Base-by-base conservation (phyloP, 768 basidiomycete genomes). In the Tricholoma furcatifolium region DNA sequence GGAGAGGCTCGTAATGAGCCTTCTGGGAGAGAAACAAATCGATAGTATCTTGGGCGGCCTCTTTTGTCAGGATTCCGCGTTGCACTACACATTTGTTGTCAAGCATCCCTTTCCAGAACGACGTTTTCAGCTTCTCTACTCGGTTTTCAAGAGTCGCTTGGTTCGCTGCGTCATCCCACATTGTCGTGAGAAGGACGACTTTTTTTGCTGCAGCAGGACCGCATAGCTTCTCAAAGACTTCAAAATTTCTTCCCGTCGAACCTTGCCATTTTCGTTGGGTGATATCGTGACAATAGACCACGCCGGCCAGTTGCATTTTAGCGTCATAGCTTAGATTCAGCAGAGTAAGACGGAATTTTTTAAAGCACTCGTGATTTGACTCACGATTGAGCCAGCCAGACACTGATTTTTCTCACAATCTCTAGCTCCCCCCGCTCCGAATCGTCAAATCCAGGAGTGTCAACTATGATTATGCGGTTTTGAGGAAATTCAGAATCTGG, bases 171-270 rank as follows among this genome's bases (percentile, higher is more conserved):
- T 45, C 63, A 14, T 60, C 63, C 74, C 73, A 75, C 67, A 70
- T 72, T 1, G 69, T 74, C 1, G 73, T 75, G n/a, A 68, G 60
- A 12, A 76, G 54, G 17, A 66, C 56, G 4, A 70, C 61, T 17
- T 70, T 70, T 32, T 15, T 57, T 23, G 69, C 47, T 6, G 65
- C 59, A 3, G 55, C 18, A 9, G 60, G 30, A 4, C 74, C 74
- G 36, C 75, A 76, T 15, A 76, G 51, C 21, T 62, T 58, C 21
- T 61, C 55, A 51, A 75, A 72, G 56, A 72, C 51, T 15, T 58
- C 53, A 43, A 74, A 65, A 51, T 36, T 38, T n/a, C 14, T 36
- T 6, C 34, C 27, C 24, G 20, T 36, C 23, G 50, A 43, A 34
- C 50, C 50, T 30, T 43, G 15, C 50, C 50, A 51, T 23, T n/a